Percentiles rank a stretch among this genome's conserved stretches.
Evolutionary conservation across 257 asterid genomes (phyloP).

Genomic region (Ehretia macrophylla): DNA sequence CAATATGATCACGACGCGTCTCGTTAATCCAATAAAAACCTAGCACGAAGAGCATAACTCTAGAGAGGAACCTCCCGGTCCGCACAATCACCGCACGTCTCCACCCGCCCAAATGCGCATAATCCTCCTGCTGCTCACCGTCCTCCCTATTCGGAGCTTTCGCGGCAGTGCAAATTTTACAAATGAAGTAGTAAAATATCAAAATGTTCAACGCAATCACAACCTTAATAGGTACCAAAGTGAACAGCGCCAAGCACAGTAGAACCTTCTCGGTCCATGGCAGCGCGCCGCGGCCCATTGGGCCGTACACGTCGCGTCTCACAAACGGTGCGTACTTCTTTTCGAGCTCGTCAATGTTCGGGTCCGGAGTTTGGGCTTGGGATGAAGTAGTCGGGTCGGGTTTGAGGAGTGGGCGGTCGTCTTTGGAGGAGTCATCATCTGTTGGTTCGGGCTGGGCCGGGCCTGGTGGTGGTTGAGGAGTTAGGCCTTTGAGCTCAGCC

Average conservation of each 20-base stretch:
- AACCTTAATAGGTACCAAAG: conserved; percentile 63
- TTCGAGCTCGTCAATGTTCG: conserved; percentile 63
- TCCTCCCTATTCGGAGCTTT: conserved; percentile 60
- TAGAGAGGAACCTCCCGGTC: conserved; percentile 58
- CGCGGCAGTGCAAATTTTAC: conserved; percentile 73
- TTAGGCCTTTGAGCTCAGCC: conserved; percentile 53
- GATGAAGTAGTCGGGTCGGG: conserved; percentile 30
- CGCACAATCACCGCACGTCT: conserved; percentile 64
- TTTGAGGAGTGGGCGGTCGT: conserved; percentile 67
- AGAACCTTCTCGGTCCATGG: conserved; percentile 57
- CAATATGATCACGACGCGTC: conserved; percentile 18
- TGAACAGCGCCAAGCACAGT: conserved; percentile 51
- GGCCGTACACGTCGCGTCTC: conserved; percentile 70
- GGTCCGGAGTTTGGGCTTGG: conserved; percentile 12
- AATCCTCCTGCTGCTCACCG: conserved; percentile 76
- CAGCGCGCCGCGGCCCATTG: conserved; percentile 69
- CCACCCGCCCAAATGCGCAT: conserved; percentile 88
- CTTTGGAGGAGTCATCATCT: conserved; percentile 24
- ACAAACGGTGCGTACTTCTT: conserved; percentile 66
- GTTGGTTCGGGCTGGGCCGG: conserved; percentile 24
- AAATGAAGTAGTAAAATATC: conserved; percentile 69
- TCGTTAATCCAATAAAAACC: conserved; percentile 77
- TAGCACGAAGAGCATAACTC: conserved; percentile 63
- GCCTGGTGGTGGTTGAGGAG: conserved; percentile 25
- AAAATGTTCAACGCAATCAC: conserved; percentile 38